Evolutionary conservation across 106 monocot genomes (phyloP).

Genomic region (Dendrobium officinale): DNA sequence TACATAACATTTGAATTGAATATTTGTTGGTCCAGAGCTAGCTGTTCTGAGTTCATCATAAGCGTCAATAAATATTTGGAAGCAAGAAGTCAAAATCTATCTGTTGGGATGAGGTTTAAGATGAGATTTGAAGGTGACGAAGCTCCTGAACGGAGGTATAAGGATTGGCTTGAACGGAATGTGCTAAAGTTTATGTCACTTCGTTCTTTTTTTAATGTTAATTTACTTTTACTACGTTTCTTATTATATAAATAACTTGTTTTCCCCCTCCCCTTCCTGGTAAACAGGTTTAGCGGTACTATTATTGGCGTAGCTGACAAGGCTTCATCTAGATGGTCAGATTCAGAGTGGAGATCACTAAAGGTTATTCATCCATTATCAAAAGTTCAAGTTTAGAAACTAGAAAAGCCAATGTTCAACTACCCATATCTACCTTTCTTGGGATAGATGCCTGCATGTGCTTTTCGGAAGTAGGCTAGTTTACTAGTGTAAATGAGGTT

Average conservation of each 20-base stretch:
- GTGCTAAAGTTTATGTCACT: neutral
- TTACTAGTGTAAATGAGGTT: too few relatives aligned
- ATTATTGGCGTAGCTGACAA: slow-evolving; percentile 49
- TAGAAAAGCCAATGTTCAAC: too few relatives aligned
- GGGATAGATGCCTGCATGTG: too few relatives aligned
- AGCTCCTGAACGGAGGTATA: slow-evolving; percentile 42
- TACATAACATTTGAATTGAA: too few relatives aligned
- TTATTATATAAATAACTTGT: neutral
- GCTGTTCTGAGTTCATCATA: slow-evolving; percentile 69
- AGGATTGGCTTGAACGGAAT: too few relatives aligned
- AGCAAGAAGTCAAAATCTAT: slow-evolving; percentile 53
- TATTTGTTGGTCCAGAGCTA: slow-evolving; percentile 41
- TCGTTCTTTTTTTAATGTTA: neutral
- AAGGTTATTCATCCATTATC: slow-evolving; percentile 23
- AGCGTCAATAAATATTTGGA: slow-evolving; percentile 68
- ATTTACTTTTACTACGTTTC: neutral
- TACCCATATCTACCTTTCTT: neutral
- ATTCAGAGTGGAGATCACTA: slow-evolving; percentile 78
- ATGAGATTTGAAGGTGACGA: slow-evolving; percentile 93
- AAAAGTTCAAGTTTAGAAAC: too few relatives aligned
- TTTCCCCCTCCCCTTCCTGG: neutral
- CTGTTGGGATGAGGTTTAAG: slow-evolving; percentile 87
- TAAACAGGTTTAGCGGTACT: slow-evolving; percentile 66
- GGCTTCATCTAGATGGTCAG: slow-evolving; percentile 43
- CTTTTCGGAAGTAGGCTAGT: too few relatives aligned